These are phyloP conservation scores for Macrophomina pseudophaseolina DNA, from an alignment of 2,329 filamentous ascomycete genomes.

Conservation along the genomic window DNA sequence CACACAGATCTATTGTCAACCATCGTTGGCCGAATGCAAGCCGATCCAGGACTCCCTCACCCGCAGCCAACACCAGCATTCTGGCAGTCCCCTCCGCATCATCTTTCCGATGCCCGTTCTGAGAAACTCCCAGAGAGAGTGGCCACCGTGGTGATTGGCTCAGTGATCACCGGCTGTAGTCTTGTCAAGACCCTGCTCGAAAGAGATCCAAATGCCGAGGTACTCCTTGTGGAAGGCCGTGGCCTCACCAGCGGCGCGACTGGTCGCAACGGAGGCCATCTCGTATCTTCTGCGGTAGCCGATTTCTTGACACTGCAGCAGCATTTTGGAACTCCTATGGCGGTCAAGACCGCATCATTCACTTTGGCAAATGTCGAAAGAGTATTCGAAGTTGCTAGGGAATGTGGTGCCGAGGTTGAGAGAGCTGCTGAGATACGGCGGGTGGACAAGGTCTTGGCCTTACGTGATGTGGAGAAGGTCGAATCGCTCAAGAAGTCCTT, in stretches of 20 bases:
- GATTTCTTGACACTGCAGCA: background rate
- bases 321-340: background rate
- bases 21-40: background rate
- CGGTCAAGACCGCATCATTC: background rate
- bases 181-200: conserved; percentile 44
- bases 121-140: background rate
- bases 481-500: background rate
- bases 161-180: conserved; percentile 58
- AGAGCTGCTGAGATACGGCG: background rate
- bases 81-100: conserved; percentile 2
- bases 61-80: background rate
- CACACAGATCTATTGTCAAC: background rate
- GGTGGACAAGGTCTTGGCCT: conserved; percentile 3
- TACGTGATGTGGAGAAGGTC: background rate
- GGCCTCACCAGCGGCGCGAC: conserved; percentile 37
- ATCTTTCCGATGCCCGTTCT: background rate
- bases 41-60: background rate
- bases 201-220: conserved; percentile 28
- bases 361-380: conserved; percentile 6
- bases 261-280: conserved; percentile 39
- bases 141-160: conserved; percentile 32
- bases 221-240: conserved; percentile 49
- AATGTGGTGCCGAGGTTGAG: background rate
- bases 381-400: background rate
- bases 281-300: conserved; percentile 11